Evolutionary conservation across 192 early-diverging fungal genomes (phyloP), one percentile per base, ranked within the genome.

Genomic region (Allomyces javanicus): DNA sequence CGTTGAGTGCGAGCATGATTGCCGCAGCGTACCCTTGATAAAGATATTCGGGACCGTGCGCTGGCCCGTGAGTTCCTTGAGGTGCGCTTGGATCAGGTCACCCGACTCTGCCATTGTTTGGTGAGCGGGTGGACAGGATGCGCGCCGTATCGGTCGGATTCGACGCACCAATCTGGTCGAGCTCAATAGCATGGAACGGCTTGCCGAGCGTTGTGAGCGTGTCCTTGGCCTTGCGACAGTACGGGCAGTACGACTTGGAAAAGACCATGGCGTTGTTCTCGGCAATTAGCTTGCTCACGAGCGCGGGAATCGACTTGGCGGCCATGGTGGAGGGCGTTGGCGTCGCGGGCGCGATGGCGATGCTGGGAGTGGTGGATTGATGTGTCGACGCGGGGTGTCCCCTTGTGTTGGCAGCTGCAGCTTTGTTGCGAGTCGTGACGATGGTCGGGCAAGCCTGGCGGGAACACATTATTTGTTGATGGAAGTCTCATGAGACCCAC

Each of bases 41-140:
- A 86, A 89, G 71, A 87, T 81, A 64, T 85, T 89, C 65, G 87
- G 87, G 33, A 89, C 87, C 10, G 85, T 87, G n/a, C 82, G 76
- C 73, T 89, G 85, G 22, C 75, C 75, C 21, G 83, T 84, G 69
- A 80, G 67, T 62, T 75, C 62, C 1, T 26, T 25, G 21, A 89
- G 81, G 63, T 83, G 79, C 10, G 67, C 67, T 68, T 87, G 86
- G 64, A 89, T 88, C 33, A 40, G 33, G 33, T 40, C 33, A 7
- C 33, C 33, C 33, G 33, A 40, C 9, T 40, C 33, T 40, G 9
- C 9, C 33, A 40, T 7, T 7, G 33, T 9, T 3, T 7, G 33
- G 7, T 26, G 3, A 40, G 33, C 9, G 33, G 33, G 7, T 40
- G 33, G 33, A 40, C 33, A 40, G 9, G 33, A 7, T 40, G 3